Conservation (phyloP, 1,284 basidiomycete species). For the Tylopilus orsonianus region DNA sequence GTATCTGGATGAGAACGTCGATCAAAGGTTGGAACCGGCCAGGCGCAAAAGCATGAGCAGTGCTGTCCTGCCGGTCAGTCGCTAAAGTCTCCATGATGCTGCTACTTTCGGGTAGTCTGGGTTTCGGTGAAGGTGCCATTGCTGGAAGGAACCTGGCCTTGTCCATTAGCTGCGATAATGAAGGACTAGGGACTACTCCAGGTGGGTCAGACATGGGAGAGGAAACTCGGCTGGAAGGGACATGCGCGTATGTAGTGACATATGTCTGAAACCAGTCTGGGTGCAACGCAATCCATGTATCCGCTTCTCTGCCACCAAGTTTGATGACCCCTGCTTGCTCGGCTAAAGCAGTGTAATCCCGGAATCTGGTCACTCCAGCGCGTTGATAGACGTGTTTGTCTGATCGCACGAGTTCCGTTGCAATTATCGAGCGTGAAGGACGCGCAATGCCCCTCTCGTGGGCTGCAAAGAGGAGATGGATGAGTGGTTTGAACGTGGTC, state of each 20-base stretch:
- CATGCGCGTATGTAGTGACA: not conserved
- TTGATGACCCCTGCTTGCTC: slow-evolving; percentile 44
- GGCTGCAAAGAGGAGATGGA: slow-evolving; percentile 29
- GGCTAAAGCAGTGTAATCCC: slow-evolving; percentile 46
- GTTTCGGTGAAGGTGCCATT: not conserved
- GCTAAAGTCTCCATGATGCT: not conserved
- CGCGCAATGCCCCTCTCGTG: slow-evolving; percentile 32
- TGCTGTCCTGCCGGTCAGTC: not conserved
- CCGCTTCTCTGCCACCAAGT: slow-evolving; percentile 43
- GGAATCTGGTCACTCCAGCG: slow-evolving; percentile 45
- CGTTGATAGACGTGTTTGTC: slow-evolving; percentile 40
- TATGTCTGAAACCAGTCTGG: slow-evolving; percentile 30
- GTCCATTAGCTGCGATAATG: slow-evolving; percentile 12
- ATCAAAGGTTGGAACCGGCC: slow-evolving; percentile 29
- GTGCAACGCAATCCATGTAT: slow-evolving; percentile 49
- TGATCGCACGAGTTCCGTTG: slow-evolving; percentile 35
- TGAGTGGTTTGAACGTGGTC: slow-evolving; percentile 25
- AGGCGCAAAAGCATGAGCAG: slow-evolving; percentile 14
- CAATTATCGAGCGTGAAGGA: slow-evolving; percentile 43
- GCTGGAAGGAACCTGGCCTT: not conserved
- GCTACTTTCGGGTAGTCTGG: not conserved
- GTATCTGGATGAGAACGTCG: slow-evolving; percentile 18
- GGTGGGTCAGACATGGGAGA: slow-evolving; percentile 19
- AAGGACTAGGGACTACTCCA: slow-evolving; percentile 4
- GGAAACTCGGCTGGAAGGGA: slow-evolving; percentile 1